These are phyloP conservation scores for Berkeleyomyces rouxiae DNA, from an alignment of 2,329 filamentous ascomycete genomes.

Conservation along the genomic window DNA sequence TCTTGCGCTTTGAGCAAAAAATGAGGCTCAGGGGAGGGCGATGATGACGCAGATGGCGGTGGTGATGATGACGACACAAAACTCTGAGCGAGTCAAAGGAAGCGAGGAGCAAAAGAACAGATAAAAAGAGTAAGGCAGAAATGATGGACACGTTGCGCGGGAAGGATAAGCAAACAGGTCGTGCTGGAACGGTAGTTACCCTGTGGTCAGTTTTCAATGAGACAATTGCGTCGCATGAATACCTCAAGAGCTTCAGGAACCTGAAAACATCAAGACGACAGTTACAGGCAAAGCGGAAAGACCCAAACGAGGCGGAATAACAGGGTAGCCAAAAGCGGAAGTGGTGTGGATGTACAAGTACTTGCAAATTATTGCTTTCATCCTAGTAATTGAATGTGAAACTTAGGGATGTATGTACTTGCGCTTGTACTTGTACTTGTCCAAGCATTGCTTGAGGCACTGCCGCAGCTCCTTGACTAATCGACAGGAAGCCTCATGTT, in stretches of 20 bases:
- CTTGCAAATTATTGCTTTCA: not conserved
- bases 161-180: not conserved
- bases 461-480: too few species aligned
- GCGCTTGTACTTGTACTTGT: not conserved
- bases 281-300: not conserved
- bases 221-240: not conserved
- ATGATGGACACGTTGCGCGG: not conserved
- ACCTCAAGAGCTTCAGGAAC: not conserved
- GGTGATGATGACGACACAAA: not conserved
- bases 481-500: too few species aligned
- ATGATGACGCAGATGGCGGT: not conserved
- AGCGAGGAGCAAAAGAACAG: not conserved
- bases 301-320: not conserved
- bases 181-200: not conserved
- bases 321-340: not conserved
- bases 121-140: not conserved
- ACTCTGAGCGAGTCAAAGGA: not conserved
- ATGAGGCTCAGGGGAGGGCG: not conserved
- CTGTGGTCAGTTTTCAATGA: not conserved
- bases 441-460: too few species aligned
- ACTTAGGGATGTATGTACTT: not conserved
- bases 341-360: not conserved
- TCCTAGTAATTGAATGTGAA: not conserved
- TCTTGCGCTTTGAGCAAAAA: not conserved
- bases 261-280: not conserved